A percentile compares a stretch with the other conserved stretches of the same genome.
These are phyloP conservation scores for Lenwebbia sp. DNA, from an alignment of 345 rosid species.

Conservation along the genomic window DNA sequence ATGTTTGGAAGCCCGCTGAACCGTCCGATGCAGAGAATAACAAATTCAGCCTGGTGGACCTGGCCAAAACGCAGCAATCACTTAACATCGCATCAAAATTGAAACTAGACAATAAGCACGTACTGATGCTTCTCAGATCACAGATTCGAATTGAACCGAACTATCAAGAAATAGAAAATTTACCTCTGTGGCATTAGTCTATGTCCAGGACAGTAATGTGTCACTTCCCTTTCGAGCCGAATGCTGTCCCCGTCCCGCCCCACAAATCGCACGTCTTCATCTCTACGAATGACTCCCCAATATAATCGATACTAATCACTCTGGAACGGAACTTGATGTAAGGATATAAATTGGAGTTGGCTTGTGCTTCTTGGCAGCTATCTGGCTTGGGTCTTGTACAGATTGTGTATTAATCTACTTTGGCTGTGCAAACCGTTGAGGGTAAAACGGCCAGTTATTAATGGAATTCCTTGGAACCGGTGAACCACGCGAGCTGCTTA, in stretches of 20 bases:
- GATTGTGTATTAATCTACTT: no score
- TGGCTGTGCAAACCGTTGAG: no score
- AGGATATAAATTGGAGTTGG: slow-evolving; percentile 7
- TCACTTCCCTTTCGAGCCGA: slow-evolving; percentile 28
- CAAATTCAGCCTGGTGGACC: slow-evolving; percentile 23
- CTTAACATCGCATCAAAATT: not conserved
- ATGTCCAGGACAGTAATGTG: slow-evolving; percentile 10
- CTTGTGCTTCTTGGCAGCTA: no score
- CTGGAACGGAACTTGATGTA: slow-evolving; percentile 17
- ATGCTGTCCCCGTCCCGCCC: slow-evolving; percentile 28
- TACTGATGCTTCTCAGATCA: not conserved
- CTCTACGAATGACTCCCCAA: slow-evolving; percentile 19
- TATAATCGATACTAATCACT: slow-evolving; percentile 14
- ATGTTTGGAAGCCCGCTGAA: slow-evolving; percentile 22
- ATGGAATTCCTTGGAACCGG: no score
- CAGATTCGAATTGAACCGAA: not conserved
- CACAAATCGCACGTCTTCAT: slow-evolving; percentile 20
- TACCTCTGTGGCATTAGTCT: slow-evolving; percentile 6
- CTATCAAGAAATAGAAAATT: not conserved
- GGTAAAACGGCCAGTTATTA: no score
- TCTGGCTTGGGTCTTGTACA: no score
- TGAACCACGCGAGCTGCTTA: no score
- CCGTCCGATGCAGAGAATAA: slow-evolving; percentile 21
- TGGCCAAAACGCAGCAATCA: not conserved
- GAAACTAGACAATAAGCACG: not conserved